phyloP scores from a whole-genome alignment of 2,329 filamentous ascomycete species.

The Chalara sp. region DNA sequence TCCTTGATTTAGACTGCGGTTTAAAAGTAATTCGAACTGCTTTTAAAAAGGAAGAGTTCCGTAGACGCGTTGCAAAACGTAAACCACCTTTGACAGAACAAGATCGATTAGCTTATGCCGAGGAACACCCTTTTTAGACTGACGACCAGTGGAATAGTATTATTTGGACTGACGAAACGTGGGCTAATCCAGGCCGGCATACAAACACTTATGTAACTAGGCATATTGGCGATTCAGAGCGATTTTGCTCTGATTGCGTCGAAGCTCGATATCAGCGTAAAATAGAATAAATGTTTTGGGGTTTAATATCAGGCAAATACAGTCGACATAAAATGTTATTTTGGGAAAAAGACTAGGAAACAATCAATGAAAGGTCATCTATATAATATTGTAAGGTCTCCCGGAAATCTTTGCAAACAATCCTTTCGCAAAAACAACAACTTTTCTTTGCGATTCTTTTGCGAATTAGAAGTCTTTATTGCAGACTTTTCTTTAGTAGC shows the following conservation, averaged over 20 bases:
- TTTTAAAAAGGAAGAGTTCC: background rate
- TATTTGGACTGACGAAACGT: background rate
- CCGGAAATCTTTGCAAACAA: too few species aligned
- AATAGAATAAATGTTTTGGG: background rate
- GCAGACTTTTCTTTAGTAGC: too few species aligned
- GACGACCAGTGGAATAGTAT: background rate
- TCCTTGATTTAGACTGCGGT: background rate
- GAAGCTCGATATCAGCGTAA: background rate
- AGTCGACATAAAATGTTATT: background rate
- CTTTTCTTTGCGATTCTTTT: too few species aligned
- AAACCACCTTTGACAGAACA: background rate
- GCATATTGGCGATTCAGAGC: background rate
- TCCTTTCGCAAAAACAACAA: too few species aligned
- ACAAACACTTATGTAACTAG: background rate
- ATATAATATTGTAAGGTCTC: too few species aligned
- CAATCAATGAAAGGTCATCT: background rate
- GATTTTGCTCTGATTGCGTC: background rate
- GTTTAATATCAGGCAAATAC: background rate
- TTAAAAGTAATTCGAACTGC: background rate
- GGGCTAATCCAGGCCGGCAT: background rate
- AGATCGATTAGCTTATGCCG: background rate
- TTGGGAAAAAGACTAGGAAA: background rate
- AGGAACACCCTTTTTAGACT: background rate
- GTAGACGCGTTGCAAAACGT: background rate
- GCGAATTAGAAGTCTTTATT: too few species aligned